Conservation (phyloP, 2,329 filamentous ascomycete species). For the Trichophyton verrucosum region DNA sequence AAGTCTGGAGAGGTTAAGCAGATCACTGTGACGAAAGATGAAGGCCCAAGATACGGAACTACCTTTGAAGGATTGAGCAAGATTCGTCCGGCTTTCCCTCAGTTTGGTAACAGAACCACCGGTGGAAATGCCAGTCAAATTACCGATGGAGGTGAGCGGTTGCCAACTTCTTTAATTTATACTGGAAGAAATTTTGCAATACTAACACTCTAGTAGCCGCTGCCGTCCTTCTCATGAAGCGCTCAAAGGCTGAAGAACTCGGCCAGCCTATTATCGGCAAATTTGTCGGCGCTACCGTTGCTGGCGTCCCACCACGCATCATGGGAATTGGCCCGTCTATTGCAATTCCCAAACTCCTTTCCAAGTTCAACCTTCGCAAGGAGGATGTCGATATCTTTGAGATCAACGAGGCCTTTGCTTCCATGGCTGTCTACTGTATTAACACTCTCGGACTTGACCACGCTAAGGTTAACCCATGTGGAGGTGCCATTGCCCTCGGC, state of each 20-base stretch:
- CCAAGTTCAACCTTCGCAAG: slow-evolving; percentile 62
- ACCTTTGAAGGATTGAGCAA: slow-evolving; percentile 71
- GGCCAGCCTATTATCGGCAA: slow-evolving; percentile 75
- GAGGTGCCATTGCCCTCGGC: slow-evolving; percentile 83
- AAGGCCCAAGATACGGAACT: slow-evolving; percentile 82
- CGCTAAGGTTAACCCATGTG: slow-evolving; percentile 78
- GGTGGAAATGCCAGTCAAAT: slow-evolving; percentile 92
- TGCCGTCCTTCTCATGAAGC: slow-evolving; percentile 70
- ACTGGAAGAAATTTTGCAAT: background rate
- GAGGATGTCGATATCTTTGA: slow-evolving; percentile 82
- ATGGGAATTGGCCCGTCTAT: slow-evolving; percentile 68
- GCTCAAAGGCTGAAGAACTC: slow-evolving; percentile 78
- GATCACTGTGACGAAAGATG: slow-evolving; percentile 70
- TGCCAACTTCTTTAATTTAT: background rate
- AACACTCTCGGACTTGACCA: slow-evolving; percentile 52
- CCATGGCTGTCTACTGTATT: slow-evolving; percentile 91
- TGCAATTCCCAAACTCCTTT: slow-evolving; percentile 67
- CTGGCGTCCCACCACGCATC: slow-evolving; percentile 80
- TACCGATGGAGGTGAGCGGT: slow-evolving; percentile 63
- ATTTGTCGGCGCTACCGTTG: slow-evolving; percentile 76
- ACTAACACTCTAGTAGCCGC: slow-evolving; percentile 11
- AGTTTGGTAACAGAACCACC: slow-evolving; percentile 75
- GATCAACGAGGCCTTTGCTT: slow-evolving; percentile 95
- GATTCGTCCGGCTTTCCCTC: slow-evolving; percentile 79
- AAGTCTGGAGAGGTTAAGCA: slow-evolving; percentile 67